These are phyloP conservation scores for Xylariomycetidae sp. DNA, from an alignment of 2,329 filamentous ascomycete species.

Conservation along the genomic window DNA sequence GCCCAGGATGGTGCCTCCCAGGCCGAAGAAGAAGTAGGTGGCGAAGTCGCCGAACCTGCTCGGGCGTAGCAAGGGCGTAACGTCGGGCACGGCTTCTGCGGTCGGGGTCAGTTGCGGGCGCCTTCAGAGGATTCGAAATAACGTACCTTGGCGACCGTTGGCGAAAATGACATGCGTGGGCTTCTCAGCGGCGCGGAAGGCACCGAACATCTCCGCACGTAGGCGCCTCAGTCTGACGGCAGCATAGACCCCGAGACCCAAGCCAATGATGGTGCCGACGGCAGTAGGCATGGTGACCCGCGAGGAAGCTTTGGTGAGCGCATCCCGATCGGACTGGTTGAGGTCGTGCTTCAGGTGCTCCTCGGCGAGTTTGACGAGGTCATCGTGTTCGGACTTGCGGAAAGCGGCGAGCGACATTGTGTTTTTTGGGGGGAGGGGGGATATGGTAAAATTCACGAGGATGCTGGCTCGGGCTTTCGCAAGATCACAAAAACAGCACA, in stretches of 20 bases:
- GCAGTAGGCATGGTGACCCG: constrained; percentile 49
- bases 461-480: no score
- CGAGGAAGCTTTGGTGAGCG: constrained; percentile 46
- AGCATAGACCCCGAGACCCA: constrained; percentile 52
- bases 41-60: constrained; percentile 53
- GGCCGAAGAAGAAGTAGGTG: constrained; percentile 56
- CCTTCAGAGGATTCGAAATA: background rate
- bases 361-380: constrained; percentile 49
- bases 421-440: no score
- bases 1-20: constrained; percentile 57
- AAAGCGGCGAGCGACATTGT: constrained; percentile 28
- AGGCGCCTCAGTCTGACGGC: constrained; percentile 51
- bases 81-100: constrained; percentile 54
- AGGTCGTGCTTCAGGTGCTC: constrained; percentile 52
- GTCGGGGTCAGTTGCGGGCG: background rate
- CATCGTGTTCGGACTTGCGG: constrained; percentile 33
- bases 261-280: constrained; percentile 53
- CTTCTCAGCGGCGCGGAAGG: constrained; percentile 54
- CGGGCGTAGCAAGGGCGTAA: constrained; percentile 51
- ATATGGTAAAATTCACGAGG: no score
- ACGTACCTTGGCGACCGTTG: constrained; percentile 49
- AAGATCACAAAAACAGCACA: no score
- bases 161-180: constrained; percentile 58
- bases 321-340: constrained; percentile 50
- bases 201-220: constrained; percentile 53